Base-by-base conservation (phyloP, 139 green algal genomes). In the Raphidocelis subcapitata region DNA sequence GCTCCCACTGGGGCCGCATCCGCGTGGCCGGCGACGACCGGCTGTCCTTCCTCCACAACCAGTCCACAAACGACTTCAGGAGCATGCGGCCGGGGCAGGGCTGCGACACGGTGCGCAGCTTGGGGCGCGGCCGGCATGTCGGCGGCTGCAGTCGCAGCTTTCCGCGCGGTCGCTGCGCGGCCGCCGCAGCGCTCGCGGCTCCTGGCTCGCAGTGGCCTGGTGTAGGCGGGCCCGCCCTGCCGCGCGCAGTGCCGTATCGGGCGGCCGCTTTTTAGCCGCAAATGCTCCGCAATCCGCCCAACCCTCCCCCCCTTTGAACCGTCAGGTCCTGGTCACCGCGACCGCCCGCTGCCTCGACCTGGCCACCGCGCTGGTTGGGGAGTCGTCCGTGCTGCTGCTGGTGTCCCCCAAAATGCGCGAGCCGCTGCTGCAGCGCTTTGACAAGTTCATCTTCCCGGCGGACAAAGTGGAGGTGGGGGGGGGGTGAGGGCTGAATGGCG, bases 361-460 rank as follows among this genome's bases (percentile, higher is more conserved):
- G 33, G 84, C 75, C 18, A 86, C 73, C 0, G 85, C 75, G 29
- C 69, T 88, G 24, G 56, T 87, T 14, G 80, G 84, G 62, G 65
- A 52, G 23, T 79, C 46, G 35, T 57, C 79, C 52, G 69, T 88
- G 10, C 47, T 94, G 70, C 21, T 95, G 20, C 23, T 94, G 23
- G 61, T 87, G 15, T 91, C 84, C 0, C 87, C 84, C 0, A 63
- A 61, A 49, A 86, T 82, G 62, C 64, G 67, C 66, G 37, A 75
- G 12, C 18, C 55, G 15, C 59, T 96, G 54, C 52, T 71, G 49
- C n/a, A 82, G 57, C 72, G 87, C 3, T 75, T 96, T 1, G 79
- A 94, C 44, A 93, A 94, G 76, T 81, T 89, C 79, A 91, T 96
- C 36, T 90, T 96, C 55, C 84, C 76, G 0, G 82, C 69, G 2